Conservation (phyloP, 805 yeast species). For the Pichia nakasei region DNA sequence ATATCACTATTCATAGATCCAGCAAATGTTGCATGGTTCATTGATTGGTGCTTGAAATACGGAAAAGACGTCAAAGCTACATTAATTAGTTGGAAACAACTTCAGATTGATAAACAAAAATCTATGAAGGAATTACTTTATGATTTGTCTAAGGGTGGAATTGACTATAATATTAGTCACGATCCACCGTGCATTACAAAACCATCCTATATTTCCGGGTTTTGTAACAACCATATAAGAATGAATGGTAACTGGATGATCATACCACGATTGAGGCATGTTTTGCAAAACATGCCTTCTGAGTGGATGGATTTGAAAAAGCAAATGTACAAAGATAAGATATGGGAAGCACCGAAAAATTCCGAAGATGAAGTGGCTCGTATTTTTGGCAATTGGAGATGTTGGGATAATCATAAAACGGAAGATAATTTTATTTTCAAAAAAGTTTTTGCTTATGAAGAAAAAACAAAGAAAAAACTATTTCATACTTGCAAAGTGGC, state of each 20-base stretch:
- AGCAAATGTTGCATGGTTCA: conserved; percentile 15
- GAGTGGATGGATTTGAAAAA: conserved; percentile 37
- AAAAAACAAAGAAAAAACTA: conserved; percentile 2
- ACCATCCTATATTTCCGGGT: conserved; percentile 73
- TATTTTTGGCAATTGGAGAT: conserved; percentile 73
- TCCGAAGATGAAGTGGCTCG: conserved; percentile 49
- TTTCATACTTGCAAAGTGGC: conserved; percentile 7
- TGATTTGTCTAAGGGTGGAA: conserved; percentile 32
- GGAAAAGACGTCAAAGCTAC: conserved; percentile 2
- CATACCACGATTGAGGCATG: conserved; percentile 68
- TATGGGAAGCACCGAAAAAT: conserved; percentile 38
- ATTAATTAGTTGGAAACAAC: conserved; percentile 4
- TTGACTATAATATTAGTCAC: conserved; percentile 45
- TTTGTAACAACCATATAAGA: conserved; percentile 66
- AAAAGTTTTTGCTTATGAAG: conserved; percentile 35
- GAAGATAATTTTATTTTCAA: conserved; percentile 48
- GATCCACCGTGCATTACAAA: conserved; percentile 89
- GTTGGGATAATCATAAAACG: conserved; percentile 76
- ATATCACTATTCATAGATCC: conserved; percentile 17
- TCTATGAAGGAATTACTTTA: conserved; percentile 34
- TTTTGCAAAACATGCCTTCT: conserved; percentile 48
- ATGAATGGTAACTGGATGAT: conserved; percentile 84
- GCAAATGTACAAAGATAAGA: conserved; percentile 20
- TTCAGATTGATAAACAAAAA: conserved; percentile 10
- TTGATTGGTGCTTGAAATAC: conserved; percentile 6